A percentile compares a stretch with the other conserved stretches of the same genome.
Conservation (phyloP, 352 stramenopile species). For the Phytophthora tubulina region DNA sequence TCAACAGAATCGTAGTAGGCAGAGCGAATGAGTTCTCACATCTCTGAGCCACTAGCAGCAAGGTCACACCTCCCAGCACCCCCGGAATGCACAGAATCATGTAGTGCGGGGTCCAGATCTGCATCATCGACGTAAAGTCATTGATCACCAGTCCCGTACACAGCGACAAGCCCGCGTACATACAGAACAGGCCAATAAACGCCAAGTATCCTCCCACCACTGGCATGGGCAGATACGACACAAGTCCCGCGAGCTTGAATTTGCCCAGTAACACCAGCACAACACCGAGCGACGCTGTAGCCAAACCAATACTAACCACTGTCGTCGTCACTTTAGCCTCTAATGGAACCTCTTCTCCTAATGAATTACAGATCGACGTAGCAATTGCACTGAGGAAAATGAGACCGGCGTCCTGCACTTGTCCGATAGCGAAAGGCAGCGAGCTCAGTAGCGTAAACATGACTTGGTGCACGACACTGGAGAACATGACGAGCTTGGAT, state of each 20-base stretch:
- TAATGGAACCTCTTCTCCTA: constrained; percentile 70
- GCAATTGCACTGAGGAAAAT: constrained; percentile 98
- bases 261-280: constrained; percentile 95
- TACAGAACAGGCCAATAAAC: constrained; percentile 97
- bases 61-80: constrained; percentile 78
- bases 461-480: constrained; percentile 94
- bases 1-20: constrained; percentile 85
- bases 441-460: constrained; percentile 92
- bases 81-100: constrained; percentile 89
- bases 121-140: constrained; percentile 80
- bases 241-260: constrained; percentile 94
- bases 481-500: constrained; percentile 97
- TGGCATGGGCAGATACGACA: constrained; percentile 97
- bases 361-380: constrained; percentile 85
- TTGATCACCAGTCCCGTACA: constrained; percentile 94
- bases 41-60: constrained; percentile 89
- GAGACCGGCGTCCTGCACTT: constrained; percentile 98
- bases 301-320: constrained; percentile 93
- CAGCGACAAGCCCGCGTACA: constrained; percentile 92
- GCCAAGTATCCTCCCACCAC: constrained; percentile 98
- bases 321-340: constrained; percentile 93
- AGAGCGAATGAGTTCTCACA: constrained; percentile 80
- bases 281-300: constrained; percentile 92
- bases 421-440: constrained; percentile 97
- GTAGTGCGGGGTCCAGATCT: constrained; percentile 70